Evolutionary conservation across 139 green algal genomes (phyloP).

Genomic region (Astrephomene gubernaculifera): DNA sequence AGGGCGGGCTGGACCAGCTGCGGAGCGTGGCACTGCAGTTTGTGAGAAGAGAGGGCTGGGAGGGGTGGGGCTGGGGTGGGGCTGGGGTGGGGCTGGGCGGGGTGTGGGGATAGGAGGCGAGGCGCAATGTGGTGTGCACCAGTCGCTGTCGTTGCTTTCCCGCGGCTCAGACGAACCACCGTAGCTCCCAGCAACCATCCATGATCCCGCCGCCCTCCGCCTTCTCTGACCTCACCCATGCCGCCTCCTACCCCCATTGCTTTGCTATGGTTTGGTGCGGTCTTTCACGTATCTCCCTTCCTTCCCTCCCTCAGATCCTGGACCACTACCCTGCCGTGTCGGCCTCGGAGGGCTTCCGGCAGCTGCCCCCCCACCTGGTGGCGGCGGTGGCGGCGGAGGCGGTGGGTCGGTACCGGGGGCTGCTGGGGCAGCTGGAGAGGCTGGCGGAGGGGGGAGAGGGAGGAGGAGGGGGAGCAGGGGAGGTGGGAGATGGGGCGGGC

Average conservation of each 20-base stretch:
- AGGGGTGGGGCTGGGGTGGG: background rate
- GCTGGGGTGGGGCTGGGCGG: too few relatives aligned
- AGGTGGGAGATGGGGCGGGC: background rate
- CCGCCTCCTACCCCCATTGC: too few relatives aligned
- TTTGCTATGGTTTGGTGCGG: too few relatives aligned
- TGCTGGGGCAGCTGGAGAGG: constrained; percentile 22
- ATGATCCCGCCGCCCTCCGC: too few relatives aligned
- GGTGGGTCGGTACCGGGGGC: background rate
- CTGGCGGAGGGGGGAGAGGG: background rate
- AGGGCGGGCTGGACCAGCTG: constrained; percentile 38
- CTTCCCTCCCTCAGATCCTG: constrained; percentile 12
- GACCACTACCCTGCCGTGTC: constrained; percentile 38
- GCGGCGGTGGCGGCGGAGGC: constrained; percentile 23
- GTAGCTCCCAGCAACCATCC: too few relatives aligned
- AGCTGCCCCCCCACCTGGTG: constrained; percentile 27
- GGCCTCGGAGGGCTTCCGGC: constrained; percentile 27
- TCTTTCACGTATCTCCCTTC: background rate
- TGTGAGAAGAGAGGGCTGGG: constrained; percentile 6
- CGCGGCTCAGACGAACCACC: too few relatives aligned
- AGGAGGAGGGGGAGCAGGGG: background rate
- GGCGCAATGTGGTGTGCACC: too few relatives aligned
- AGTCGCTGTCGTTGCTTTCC: too few relatives aligned
- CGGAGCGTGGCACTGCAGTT: constrained; percentile 19
- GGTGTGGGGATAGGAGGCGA: too few relatives aligned
- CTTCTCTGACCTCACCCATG: too few relatives aligned